Evolutionary conservation across 2,329 filamentous ascomycete genomes (phyloP), one percentile per base, ranked within the genome.

Genomic region (Colletotrichum sp.): DNA sequence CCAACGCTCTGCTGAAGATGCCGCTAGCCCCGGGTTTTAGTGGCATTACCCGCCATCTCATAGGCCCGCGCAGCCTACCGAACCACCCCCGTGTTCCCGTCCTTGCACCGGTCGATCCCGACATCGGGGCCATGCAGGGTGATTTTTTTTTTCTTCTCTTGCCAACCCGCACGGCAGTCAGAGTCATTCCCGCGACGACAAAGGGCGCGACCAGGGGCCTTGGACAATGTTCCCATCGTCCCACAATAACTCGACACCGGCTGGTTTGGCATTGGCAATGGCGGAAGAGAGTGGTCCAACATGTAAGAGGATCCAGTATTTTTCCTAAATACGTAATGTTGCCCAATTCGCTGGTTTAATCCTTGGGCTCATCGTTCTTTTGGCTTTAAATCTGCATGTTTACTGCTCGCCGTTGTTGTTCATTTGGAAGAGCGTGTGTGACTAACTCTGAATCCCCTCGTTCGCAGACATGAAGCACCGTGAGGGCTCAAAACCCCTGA

Each of bases 401-500:
- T 39, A n/a, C 39, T 43, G 24, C 18, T 34, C 14, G 28, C 21
- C 26, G 36, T 65, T 43, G 8, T 32, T 72, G 30, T 34, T 63
- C 32, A 9, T 59, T 32, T 61, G 61, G 21, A 64, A 2, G 8
- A 21, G 34, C 34, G 34, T 21, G 61, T 66, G 70, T 69, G 34
- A 76, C 74, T 76, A 60, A 76, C 71, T 74, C 36, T 64, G 64
- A 16, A 32, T 66, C n/a, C 34, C 65, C 52, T 73, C 59, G 28
- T 36, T 24, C 48, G 82, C 85, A 90, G 90, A 84, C 79, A 95
- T 94, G 93, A 95, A 92, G 74, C 74, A 76, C 28, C 74, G 74
- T 28, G 74, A 76, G 87, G 87, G 86, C 57, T 85, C 86, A 70
- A 93, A 92, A 83, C 89, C 92, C 81, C 89, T 95, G 79, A 95